phyloP scores from a whole-genome alignment of 108 stramenopile species.

The Pseudonitzschia delicatissima region DNA sequence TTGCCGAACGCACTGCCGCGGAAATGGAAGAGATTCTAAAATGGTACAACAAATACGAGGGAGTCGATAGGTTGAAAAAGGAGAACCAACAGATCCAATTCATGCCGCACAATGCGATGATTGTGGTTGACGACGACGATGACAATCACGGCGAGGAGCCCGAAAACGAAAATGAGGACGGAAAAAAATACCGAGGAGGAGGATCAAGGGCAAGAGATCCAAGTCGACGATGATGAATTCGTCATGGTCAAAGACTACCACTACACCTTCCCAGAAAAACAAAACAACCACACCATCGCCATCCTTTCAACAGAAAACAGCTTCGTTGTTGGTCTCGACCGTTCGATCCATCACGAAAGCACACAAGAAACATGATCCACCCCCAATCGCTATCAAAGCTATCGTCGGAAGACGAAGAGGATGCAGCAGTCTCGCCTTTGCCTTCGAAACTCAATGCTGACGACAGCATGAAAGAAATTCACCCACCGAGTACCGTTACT shows the following conservation, averaged over 20 bases:
- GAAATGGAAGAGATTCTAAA: constrained; percentile 26
- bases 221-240: background rate
- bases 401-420: too few relatives aligned
- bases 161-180: background rate
- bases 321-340: too few relatives aligned
- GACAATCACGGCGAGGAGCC: background rate
- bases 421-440: too few relatives aligned
- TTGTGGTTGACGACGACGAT: constrained; percentile 4
- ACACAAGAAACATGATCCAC: too few relatives aligned
- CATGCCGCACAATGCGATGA: constrained; percentile 12
- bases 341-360: too few relatives aligned
- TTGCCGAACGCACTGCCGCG: constrained; percentile 24
- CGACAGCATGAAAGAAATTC: too few relatives aligned
- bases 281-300: background rate
- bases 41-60: background rate
- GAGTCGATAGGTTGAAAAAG: too few relatives aligned
- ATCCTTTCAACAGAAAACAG: background rate
- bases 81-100: constrained; percentile 16
- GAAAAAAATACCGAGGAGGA: background rate
- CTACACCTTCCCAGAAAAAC: background rate
- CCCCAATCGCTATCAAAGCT: too few relatives aligned
- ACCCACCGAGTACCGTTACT: too few relatives aligned
- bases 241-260: background rate
- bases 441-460: too few relatives aligned
- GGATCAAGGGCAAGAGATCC: background rate